A percentile compares a stretch with the other conserved stretches of the same genome.
Evolutionary conservation across 495 filamentous ascomycete genomes (phyloP).

Genomic region (Penicillium samsonianum): DNA sequence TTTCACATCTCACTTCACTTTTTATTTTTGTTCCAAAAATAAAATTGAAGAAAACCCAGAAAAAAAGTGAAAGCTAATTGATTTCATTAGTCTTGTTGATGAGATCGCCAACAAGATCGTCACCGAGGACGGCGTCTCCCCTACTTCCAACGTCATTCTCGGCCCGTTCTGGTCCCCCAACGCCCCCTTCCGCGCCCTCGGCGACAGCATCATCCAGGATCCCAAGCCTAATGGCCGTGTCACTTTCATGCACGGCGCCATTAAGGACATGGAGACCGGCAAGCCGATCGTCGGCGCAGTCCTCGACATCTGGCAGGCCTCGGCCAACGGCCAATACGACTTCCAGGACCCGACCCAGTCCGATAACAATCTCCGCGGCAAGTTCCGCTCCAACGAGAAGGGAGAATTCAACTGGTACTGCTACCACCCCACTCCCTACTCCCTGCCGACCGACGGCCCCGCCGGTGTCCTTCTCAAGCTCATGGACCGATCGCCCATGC

Average conservation of each 20-base stretch:
- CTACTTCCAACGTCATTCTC: constrained; percentile 81
- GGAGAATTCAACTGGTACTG: constrained; percentile 81
- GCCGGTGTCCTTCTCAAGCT: constrained; percentile 66
- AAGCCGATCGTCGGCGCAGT: constrained; percentile 68
- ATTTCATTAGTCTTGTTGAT: constrained; percentile 63
- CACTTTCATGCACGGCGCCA: constrained; percentile 72
- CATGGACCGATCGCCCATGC: constrained; percentile 67
- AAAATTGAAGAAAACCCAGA: not conserved
- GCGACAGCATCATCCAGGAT: constrained; percentile 70
- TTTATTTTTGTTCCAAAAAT: not conserved
- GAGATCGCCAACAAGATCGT: constrained; percentile 83
- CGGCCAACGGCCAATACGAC: constrained; percentile 83
- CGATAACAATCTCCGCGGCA: constrained; percentile 81
- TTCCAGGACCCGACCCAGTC: constrained; percentile 81
- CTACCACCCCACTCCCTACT: constrained; percentile 79
- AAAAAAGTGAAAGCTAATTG: not conserved
- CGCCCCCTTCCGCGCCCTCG: constrained; percentile 72
- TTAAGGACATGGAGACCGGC: constrained; percentile 71
- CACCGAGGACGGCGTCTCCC: constrained; percentile 65
- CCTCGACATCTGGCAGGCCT: constrained; percentile 86
- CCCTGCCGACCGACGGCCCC: constrained; percentile 74
- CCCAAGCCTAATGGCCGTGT: constrained; percentile 62
- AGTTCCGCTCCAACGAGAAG: constrained; percentile 75
- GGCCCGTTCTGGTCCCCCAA: constrained; percentile 88
- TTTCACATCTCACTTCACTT: constrained; percentile 5